phyloP scores from a whole-genome alignment of 257 asterid species.

The Voacanga thouarsii region DNA sequence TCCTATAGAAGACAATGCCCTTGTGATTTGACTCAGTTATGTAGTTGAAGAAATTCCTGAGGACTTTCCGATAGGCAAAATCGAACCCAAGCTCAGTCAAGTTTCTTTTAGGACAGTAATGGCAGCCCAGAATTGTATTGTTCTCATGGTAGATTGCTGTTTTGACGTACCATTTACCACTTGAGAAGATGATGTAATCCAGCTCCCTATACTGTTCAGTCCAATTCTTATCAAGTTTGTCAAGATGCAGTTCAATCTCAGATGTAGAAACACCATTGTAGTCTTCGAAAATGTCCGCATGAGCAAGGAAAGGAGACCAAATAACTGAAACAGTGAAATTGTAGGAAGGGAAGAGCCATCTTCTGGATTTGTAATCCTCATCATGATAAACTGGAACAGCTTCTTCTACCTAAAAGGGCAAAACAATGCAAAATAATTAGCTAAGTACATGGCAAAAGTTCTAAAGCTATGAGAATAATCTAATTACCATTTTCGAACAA shows the following conservation, averaged over 20 bases:
- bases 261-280: conserved; percentile 56
- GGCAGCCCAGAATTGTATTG: conserved; percentile 52
- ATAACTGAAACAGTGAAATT: conserved; percentile 58
- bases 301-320: conserved; percentile 81
- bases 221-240: conserved; percentile 65
- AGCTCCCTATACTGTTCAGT: conserved; percentile 43
- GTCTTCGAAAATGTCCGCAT: conserved; percentile 65
- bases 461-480: background rate
- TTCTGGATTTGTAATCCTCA: conserved; percentile 45
- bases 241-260: conserved; percentile 67
- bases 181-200: conserved; percentile 57
- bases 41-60: conserved; percentile 43
- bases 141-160: conserved; percentile 59
- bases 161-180: conserved; percentile 74
- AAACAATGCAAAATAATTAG: background rate
- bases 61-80: conserved; percentile 54
- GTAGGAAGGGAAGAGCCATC: conserved; percentile 67
- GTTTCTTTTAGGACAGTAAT: conserved; percentile 54
- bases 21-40: conserved; percentile 45
- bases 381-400: conserved; percentile 72
- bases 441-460: background rate
- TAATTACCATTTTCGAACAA: background rate
- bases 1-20: conserved; percentile 54
- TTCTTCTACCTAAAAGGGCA: conserved; percentile 50
- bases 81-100: conserved; percentile 54